Evolutionary conservation across 129 eudicot genomes (phyloP).

Genomic region (Apium graveolens): DNA sequence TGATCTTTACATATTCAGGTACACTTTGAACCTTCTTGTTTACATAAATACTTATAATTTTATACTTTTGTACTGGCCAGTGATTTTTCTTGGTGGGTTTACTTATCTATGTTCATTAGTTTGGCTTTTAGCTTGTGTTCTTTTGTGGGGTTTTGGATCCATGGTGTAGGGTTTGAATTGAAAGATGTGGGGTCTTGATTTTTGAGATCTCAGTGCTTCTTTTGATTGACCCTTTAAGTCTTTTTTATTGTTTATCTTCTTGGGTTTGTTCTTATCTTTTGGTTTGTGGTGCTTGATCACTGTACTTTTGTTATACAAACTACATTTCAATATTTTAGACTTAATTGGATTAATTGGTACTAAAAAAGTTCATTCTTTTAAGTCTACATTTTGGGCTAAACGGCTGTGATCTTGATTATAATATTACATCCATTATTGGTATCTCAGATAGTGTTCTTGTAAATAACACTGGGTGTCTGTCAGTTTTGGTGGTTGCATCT

Average conservation of each 20-base stretch:
- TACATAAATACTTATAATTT: constrained; percentile 14
- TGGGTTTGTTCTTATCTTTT: constrained; percentile 48
- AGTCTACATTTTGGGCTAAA: constrained; percentile 8
- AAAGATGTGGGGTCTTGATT: constrained; percentile 37
- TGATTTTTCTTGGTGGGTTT: constrained; percentile 48
- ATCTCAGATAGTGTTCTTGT: constrained; percentile 1
- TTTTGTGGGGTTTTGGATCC: constrained; percentile 45
- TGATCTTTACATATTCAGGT: constrained; percentile 55
- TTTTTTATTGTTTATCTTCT: constrained; percentile 19
- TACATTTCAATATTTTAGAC: constrained; percentile 33
- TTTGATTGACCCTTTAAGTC: constrained; percentile 31
- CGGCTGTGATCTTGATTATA: constrained; percentile 4
- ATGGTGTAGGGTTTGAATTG: constrained; percentile 39
- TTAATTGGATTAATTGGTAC: constrained; percentile 12
- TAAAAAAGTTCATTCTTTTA: neutral
- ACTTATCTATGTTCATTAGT: constrained; percentile 23
- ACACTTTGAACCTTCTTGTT: constrained; percentile 20
- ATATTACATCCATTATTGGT: neutral
- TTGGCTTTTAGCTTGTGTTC: constrained; percentile 38
- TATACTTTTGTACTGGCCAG: constrained; percentile 19
- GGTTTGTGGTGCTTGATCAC: constrained; percentile 35
- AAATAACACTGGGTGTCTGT: constrained; percentile 2
- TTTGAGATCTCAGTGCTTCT: constrained; percentile 69
- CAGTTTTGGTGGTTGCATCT: constrained; percentile 10
- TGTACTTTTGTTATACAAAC: constrained; percentile 19